Base-by-base conservation (phyloP, 345 rosid species). In the Trapa incisa region DNA sequence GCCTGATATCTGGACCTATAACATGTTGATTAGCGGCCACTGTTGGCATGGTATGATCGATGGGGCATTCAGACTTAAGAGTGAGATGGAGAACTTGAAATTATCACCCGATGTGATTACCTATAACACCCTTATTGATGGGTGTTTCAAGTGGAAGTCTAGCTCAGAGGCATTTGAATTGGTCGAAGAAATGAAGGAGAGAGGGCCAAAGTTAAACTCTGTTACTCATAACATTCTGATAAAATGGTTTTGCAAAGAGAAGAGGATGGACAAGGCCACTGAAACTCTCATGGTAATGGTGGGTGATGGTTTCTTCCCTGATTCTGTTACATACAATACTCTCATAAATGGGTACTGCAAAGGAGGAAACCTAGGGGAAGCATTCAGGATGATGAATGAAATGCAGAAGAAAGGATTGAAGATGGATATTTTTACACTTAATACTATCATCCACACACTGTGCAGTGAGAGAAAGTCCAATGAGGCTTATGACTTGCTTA, bases 21-120 rank as follows among this genome's bases (percentile, higher is more conserved):
- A 88, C 76, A 75, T 83, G 74, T 72, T 88, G 88, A 84, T 86
- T 22, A 77, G 73, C 50, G 92, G 90, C 47, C 68, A 86, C 22
- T 90, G 96, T 48, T 81, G 68, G 65, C 85, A 68, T 42, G 86
- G 87, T 0, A 85, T 70, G 68, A 65, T 90, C 29, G 81, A 71
- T 36, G 92, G 88, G 75, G 98, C 90, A 0, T 73, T 84, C 42
- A 69, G 78, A 67, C 71, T 90, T 70, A 81, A 74, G 62, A 84
- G 80, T 73, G 92, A 85, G 77, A 86, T 93, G 89, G 88, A 86
- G 75, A 79, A 67, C 66, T 70, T 81, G 64, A 81, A 82, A 76
- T 74, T 90, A 73, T 43, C 70, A n/a, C 92, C 94, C 0, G 95
- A 93, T 83, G 89, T 83, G 68, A 92, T 90, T 66, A 88, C 92